These are phyloP conservation scores for Colletotrichum tropicale DNA, from an alignment of 2,329 filamentous ascomycete genomes.

Conservation along the genomic window DNA sequence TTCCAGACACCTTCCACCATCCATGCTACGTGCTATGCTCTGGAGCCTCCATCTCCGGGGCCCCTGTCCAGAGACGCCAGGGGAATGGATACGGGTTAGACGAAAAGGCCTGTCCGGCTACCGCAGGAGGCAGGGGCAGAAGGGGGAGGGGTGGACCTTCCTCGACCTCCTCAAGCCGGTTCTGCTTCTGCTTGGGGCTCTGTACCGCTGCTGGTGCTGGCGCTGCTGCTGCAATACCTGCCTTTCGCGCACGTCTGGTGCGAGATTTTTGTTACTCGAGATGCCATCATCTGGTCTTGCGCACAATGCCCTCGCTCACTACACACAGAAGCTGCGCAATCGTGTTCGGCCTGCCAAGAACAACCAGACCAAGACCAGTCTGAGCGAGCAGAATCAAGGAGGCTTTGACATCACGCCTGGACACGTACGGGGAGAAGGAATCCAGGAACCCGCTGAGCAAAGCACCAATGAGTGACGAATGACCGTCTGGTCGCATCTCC, in stretches of 20 bases:
- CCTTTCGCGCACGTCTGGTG: neutral
- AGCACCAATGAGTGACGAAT: neutral
- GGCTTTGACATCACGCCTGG: neutral
- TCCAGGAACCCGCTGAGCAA: neutral
- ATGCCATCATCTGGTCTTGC: neutral
- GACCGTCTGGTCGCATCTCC: neutral
- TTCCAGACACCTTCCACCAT: constrained; percentile 8
- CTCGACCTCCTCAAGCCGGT: neutral
- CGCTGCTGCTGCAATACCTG: neutral
- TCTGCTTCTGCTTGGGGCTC: neutral
- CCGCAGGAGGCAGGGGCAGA: neutral
- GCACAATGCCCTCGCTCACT: neutral
- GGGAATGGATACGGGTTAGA: neutral
- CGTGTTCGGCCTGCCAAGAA: constrained; percentile 4
- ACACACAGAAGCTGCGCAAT: neutral
- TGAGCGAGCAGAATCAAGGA: constrained; percentile 1
- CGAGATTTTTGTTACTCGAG: neutral
- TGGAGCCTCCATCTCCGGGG: neutral
- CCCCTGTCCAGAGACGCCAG: constrained; percentile 8
- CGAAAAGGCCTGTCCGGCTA: neutral
- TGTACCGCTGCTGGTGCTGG: neutral
- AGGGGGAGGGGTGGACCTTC: constrained; percentile 1
- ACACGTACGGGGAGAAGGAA: neutral
- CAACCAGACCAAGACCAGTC: neutral
- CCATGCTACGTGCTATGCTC: neutral